Evolutionary conservation across 108 stramenopile species (phyloP).

Genomic region (Nitzschia sp.): DNA sequence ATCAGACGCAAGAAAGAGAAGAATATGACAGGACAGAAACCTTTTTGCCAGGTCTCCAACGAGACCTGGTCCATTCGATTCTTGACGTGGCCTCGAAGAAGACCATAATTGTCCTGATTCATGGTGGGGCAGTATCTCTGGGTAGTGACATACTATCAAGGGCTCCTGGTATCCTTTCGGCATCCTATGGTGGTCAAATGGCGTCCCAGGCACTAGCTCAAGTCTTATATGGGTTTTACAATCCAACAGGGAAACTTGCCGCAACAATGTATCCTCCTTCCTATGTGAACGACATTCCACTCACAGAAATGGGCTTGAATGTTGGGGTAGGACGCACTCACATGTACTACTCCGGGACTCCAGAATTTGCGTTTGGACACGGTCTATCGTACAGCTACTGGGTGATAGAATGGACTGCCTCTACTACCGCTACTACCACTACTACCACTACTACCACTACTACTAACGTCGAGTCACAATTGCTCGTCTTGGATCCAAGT

Average conservation of each 20-base stretch:
- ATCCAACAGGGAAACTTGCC: conserved; percentile 53
- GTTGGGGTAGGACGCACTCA: conserved; percentile 50
- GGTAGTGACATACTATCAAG: conserved; percentile 12
- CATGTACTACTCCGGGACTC: conserved; percentile 42
- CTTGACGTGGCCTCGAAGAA: conserved; percentile 29
- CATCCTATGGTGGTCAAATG: conserved; percentile 43
- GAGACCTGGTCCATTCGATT: conserved; percentile 23
- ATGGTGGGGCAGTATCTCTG: conserved; percentile 33
- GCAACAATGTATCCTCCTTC: conserved; percentile 46
- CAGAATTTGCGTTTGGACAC: conserved; percentile 52
- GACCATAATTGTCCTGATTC: conserved; percentile 26
- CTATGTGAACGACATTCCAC: conserved; percentile 36
- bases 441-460: no score
- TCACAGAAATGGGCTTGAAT: conserved; percentile 46
- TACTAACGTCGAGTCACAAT: neutral
- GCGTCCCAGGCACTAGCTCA: conserved; percentile 41
- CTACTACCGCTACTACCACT: neutral
- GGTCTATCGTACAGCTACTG: conserved; percentile 49
- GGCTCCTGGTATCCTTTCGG: conserved; percentile 25
- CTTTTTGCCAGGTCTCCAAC: conserved; percentile 49
- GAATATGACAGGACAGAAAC: conserved; percentile 44
- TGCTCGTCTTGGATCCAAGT: neutral
- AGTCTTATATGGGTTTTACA: conserved; percentile 46
- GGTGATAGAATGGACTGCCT: conserved; percentile 11
- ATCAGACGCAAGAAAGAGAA: conserved; percentile 46